Evolutionary conservation across 2,329 filamentous ascomycete species (phyloP), one percentile per base, ranked within the genome.

Genomic region (Aureobasidium mangrovei): DNA sequence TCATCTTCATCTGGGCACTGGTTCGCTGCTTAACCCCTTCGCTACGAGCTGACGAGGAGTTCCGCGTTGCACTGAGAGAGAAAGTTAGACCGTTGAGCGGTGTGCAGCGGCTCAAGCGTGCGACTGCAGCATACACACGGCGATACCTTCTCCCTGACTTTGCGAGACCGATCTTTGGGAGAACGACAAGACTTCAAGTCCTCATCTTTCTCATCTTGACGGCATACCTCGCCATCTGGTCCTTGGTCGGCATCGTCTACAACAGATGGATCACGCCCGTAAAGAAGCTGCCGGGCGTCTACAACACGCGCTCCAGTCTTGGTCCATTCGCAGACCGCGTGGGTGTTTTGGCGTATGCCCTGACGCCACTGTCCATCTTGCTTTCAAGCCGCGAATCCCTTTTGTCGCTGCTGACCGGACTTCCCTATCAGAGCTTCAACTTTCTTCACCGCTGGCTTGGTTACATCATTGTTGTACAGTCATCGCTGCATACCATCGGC

Each of bases 391-490:
- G 86, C 39, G 86, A 90, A 64, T 86, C 82, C 0, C 71, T 89
- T 1, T 75, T 90, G 3, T 85, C 82, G 0, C 65, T 86, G 10
- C 66, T 88, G 44, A 90, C 85, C 0, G 86, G 86, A 1, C 73
- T 90, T 0, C 85, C 86, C 0, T 88, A 88, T 62, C 85, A 89
- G 60, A 81, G 78, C 62, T 88, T 90, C 74, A 84, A 86, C 68
- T 90, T 90, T 64, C 72, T 90, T 12, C 86, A 89, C 65, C 82
- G 85, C 33, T 90, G 86, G 86, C 71, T 84, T 0, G 86, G 86
- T 4, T 84, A 85, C 58, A 76, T 90, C 62, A 88, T 91, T 59
- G 78, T 87, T 47, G 65, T 80, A 0, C 86, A 90, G 64, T 78
- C 80, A 2, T 68, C 75, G 6, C 68, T 90, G 1, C 87, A 91